Conservation (phyloP, 75 land plant genomes). For the Sequoia sempervirens region DNA sequence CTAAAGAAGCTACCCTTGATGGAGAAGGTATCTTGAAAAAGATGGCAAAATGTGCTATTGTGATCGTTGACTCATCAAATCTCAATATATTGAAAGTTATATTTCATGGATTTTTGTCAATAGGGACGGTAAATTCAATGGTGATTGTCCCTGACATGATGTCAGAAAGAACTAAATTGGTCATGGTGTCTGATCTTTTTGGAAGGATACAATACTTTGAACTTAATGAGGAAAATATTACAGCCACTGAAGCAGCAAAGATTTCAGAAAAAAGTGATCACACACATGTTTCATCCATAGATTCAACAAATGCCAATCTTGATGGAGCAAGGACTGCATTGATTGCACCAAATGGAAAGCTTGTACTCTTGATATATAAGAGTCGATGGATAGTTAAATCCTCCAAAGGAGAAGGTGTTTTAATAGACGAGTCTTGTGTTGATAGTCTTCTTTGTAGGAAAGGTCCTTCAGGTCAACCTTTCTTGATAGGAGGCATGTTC, state of each 20-base stretch:
- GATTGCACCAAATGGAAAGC: slow-evolving; percentile 31
- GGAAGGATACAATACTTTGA: slow-evolving; percentile 45
- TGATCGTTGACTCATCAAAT: slow-evolving; percentile 63
- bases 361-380: slow-evolving; percentile 38
- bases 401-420: slow-evolving; percentile 13
- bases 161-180: slow-evolving; percentile 14
- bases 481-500: slow-evolving; percentile 43
- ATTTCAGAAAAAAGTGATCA: slow-evolving; percentile 6
- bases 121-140: slow-evolving; percentile 47
- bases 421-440: slow-evolving; percentile 35
- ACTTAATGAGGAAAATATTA: slow-evolving; percentile 18
- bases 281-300: slow-evolving; percentile 6
- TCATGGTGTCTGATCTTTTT: slow-evolving; percentile 39
- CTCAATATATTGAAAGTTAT: slow-evolving; percentile 62
- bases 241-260: slow-evolving; percentile 11
- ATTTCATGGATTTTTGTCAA: slow-evolving; percentile 51
- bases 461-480: slow-evolving; percentile 10
- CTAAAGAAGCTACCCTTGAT: slow-evolving; percentile 15
- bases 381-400: slow-evolving; percentile 44
- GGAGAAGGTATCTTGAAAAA: slow-evolving; percentile 13
- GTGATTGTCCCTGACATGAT: slow-evolving; percentile 22
- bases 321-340: slow-evolving; percentile 29
- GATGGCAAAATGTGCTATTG: slow-evolving; percentile 32
- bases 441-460: slow-evolving; percentile 22
- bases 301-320: neutral